These are phyloP conservation scores for Smallanthus sonchifolius DNA, from an alignment of 129 eudicot genomes.

Conservation along the genomic window DNA sequence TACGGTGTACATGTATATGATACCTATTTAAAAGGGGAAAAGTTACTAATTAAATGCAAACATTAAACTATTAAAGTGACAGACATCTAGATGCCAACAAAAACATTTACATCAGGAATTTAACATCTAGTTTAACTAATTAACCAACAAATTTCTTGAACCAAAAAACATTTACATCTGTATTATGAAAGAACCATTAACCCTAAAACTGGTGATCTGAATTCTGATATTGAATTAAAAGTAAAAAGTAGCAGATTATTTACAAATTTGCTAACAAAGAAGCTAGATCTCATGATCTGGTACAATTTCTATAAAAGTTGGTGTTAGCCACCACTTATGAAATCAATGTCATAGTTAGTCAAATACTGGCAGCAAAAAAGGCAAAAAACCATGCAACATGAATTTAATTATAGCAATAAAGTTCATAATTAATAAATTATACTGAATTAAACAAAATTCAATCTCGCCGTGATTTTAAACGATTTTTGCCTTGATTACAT, in stretches of 20 bases:
- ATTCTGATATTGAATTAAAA: neutral
- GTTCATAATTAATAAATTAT: neutral
- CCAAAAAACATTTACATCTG: neutral
- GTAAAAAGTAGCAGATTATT: neutral
- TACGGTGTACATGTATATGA: neutral
- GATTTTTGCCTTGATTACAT: constrained; percentile 1
- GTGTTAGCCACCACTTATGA: neutral
- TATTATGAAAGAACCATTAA: neutral
- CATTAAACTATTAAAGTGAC: neutral
- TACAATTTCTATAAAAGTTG: neutral
- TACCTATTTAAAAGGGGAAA: neutral
- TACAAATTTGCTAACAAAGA: constrained; percentile 1
- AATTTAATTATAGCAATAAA: neutral
- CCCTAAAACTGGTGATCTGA: neutral
- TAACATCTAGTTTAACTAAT: neutral
- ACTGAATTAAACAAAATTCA: constrained; percentile 6
- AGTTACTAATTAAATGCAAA: neutral
- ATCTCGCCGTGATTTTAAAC: neutral
- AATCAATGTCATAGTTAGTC: neutral
- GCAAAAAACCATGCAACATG: neutral
- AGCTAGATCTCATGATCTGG: constrained; percentile 12
- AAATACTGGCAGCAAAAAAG: neutral
- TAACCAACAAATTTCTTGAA: constrained; percentile 9
- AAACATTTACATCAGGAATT: constrained; percentile 6
- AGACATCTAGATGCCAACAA: constrained; percentile 5